Base-by-base conservation (phyloP, 208 protist species). In the Acanthamoeba sp. region DNA sequence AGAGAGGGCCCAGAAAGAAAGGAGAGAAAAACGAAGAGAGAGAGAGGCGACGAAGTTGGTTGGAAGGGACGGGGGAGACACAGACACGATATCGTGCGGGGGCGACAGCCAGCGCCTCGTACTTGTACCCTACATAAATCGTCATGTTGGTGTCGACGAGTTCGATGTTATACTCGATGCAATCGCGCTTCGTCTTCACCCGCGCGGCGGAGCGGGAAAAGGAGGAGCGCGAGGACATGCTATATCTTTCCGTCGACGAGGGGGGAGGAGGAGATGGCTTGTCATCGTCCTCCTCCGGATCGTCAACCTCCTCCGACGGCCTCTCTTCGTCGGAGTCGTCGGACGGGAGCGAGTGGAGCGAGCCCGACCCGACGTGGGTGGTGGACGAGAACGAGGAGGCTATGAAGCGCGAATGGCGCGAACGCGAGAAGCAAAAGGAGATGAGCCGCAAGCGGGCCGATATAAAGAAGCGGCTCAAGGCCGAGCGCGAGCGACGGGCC, bases 381-480 rank as follows among this genome's bases (percentile, higher is more conserved):
- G 76, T 85, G 38, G 76, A 85, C 76, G 76, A 85, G 27, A 85
- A 85, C 76, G 76, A 85, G 34, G 76, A 85, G 45, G 76, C 76
- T 42, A 85, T 85, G 76, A 85, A 85, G 42, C 76, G 45, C 24
- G 76, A 85, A 42, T 85, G 76, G 76, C 20, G 32, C n/a, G 76
- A 85, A 36, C 38, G 76, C 14, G 45, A 85, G 45, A 85, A 85
- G 76, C 38, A 34, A 42, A 32, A 36, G 76, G 76, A 85, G 76
- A 85, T 85, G 76, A 40, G n/a, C 27, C 18, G 14, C 16, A 85
- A 85, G 76, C 38, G 76, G 27, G 76, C 76, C 45, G 42, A 85
- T 4, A 85, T 85, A 16, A 85, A 85, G 76, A n/a, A 38, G 32
- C 76, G 76, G 5, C 76, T 85, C 42, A 85, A 85, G 76, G 76